These are phyloP conservation scores for Grosmannia clavigera DNA, from an alignment of 2,329 filamentous ascomycete genomes.

Conservation along the genomic window DNA sequence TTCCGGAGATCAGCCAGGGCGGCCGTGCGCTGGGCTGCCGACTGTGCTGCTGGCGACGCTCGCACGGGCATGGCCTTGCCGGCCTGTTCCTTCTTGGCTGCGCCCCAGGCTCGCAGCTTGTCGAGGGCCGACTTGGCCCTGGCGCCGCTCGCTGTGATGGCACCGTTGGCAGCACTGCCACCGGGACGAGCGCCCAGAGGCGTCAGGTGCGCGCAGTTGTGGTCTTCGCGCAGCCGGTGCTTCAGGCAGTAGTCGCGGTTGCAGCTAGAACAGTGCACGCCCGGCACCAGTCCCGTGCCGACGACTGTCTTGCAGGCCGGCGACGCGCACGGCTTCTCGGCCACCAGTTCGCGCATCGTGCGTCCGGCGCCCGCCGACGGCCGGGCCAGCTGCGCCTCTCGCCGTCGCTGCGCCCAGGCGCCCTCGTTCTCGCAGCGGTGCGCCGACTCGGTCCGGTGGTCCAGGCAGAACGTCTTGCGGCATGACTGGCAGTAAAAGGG, in stretches of 20 bases:
- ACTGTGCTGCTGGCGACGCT: constrained; percentile 17
- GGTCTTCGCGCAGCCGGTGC: constrained; percentile 66
- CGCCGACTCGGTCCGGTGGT: constrained; percentile 76
- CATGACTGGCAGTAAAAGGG: constrained; percentile 92
- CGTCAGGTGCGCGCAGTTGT: constrained; percentile 70
- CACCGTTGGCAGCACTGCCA: constrained; percentile 15
- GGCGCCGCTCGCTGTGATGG: constrained; percentile 38
- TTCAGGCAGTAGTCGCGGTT: constrained; percentile 66
- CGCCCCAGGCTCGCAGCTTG: constrained; percentile 68
- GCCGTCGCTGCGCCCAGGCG: constrained; percentile 48
- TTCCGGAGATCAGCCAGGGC: constrained; percentile 73
- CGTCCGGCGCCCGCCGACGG: constrained; percentile 42
- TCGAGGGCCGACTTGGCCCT: constrained; percentile 61
- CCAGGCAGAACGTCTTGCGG: constrained; percentile 73
- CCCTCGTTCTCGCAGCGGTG: constrained; percentile 56
- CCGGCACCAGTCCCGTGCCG: constrained; percentile 54
- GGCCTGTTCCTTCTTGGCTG: constrained; percentile 56
- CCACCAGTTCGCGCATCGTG: constrained; percentile 39
- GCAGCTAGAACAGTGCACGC: constrained; percentile 59
- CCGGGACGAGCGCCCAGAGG: constrained; percentile 36
- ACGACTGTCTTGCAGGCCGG: constrained; percentile 57
- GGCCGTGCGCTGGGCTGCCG: constrained; percentile 48
- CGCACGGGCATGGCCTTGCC: constrained; percentile 46
- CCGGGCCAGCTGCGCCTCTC: constrained; percentile 39
- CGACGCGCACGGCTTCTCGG: constrained; percentile 56